These are phyloP conservation scores for Hansenula sp. DNA, from an alignment of 1,139 yeast genomes.

Conservation along the genomic window DNA sequence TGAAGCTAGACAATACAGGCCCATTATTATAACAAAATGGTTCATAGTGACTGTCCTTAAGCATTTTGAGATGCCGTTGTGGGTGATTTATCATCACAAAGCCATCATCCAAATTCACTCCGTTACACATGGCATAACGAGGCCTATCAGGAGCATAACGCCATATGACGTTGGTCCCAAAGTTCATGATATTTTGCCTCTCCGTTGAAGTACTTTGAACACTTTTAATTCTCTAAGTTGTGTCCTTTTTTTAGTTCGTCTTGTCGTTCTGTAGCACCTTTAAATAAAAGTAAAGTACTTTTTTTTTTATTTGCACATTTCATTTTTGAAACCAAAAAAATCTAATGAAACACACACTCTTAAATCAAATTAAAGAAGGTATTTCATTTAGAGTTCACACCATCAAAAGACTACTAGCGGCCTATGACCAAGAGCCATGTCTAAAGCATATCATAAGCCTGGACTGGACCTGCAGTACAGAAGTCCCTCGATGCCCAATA, in stretches of 20 bases:
- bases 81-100: slow-evolving; percentile 8
- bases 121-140: slow-evolving; percentile 16
- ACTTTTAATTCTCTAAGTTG: background rate
- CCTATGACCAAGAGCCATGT: background rate
- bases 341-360: too few relatives aligned
- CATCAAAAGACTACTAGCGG: too few relatives aligned
- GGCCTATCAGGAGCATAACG: slow-evolving; percentile 17
- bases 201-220: background rate
- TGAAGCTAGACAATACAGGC: slow-evolving; percentile 31
- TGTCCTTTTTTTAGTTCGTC: too few relatives aligned
- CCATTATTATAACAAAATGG: slow-evolving; percentile 24
- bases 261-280: too few relatives aligned
- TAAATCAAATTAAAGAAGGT: too few relatives aligned
- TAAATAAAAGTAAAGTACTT: background rate
- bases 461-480: background rate
- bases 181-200: slow-evolving; percentile 10
- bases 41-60: slow-evolving; percentile 5
- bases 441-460: background rate
- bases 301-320: too few relatives aligned
- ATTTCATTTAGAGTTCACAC: too few relatives aligned
- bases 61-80: background rate
- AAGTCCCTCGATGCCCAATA: slow-evolving; percentile 2
- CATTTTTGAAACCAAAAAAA: background rate
- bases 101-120: slow-evolving; percentile 11
- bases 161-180: slow-evolving; percentile 23